Base-by-base conservation (phyloP, 768 basidiomycete species). In the Fomitopsis pulvina region DNA sequence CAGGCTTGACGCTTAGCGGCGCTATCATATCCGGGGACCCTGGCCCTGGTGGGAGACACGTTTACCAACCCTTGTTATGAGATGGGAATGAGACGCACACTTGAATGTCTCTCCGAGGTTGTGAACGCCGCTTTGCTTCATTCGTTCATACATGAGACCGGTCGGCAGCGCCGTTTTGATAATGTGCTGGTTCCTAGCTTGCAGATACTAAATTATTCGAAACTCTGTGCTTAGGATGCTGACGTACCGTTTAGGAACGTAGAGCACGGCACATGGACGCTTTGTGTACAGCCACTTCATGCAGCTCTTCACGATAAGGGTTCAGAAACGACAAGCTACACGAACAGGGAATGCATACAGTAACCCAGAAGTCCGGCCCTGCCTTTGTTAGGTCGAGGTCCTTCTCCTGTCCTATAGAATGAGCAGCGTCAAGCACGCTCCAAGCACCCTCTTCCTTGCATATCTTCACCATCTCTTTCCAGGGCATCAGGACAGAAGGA, bases 271-370 rank as follows among this genome's bases (percentile, higher is more conserved):
- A 40, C 73, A 79, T 1, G 77, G 68, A 3, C 87, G 76, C 60
- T 87, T 82, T 2, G 78, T 71, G 56, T 74, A 80, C 1, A 91
- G 68, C 89, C 90, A 92, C 63, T 92, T 92, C 65, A 91, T 84
- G 55, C 83, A 85, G 55, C 89, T 90, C 85, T 87, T 52, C 22
- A 25, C 34, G 24, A 16, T 14, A 25, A 12, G 20, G 37, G 3
- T 42, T 42, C 26, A 48, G 45, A 27, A 22, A 30, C 24, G 26
- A 6, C 21, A 47, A 32, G 25, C 34, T 37, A 5, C 20, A n/a
- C 38, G 16, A 21, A 22, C 4, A 22, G 4, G 20, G n/a, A 16
- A 2, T 3, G 69, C 78, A 21, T 52, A 88, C 87, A 28, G 85
- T 81, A 27, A 82, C 68, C 81, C 81, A 88, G 60, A 90, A 87